These are phyloP conservation scores for slime mould (Dictyostelium discoideum) DNA, from an alignment of 78 protist species.

Conservation along the genomic window dicty_2.7 NC_007089.4:358001-358500, in stretches of 20 bases:
- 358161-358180: not conserved
- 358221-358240: not conserved
- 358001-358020: slow-evolving; percentile 73
- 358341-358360: too few species aligned
- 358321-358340: too few species aligned
- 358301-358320: too few species aligned
- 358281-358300: not conserved
- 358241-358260: too few species aligned
- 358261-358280: not conserved
- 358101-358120: slow-evolving; percentile 64
- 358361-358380: too few species aligned
- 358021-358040: slow-evolving; percentile 72
- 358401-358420: too few species aligned
- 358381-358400: too few species aligned
- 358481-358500: too few species aligned
- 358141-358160: not conserved
- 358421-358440: too few species aligned
- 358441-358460: too few species aligned
- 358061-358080: slow-evolving; percentile 53
- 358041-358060: slow-evolving; percentile 73
- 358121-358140: slow-evolving; percentile 19
- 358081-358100: slow-evolving; percentile 51
- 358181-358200: not conserved
- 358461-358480: too few species aligned
- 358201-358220: not conserved